These are phyloP conservation scores for Phytophthora boehmeriae DNA, from an alignment of 352 stramenopile species.

Conservation along the genomic window DNA sequence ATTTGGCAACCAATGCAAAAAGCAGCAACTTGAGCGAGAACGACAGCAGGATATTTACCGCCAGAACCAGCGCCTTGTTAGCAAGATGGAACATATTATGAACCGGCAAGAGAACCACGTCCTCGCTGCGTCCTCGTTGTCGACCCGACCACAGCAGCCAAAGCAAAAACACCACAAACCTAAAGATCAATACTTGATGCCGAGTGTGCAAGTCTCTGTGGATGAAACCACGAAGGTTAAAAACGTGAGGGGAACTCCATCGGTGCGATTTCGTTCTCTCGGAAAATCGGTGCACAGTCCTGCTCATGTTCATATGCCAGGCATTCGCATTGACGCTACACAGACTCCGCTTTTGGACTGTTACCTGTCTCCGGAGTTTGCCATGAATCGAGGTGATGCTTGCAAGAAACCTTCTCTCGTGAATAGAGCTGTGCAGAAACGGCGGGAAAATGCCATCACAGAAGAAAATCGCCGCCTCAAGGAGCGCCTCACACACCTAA, in stretches of 20 bases:
- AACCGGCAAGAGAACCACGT: slow-evolving; percentile 66
- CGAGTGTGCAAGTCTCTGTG: background rate
- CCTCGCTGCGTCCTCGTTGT: slow-evolving; percentile 41
- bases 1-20: slow-evolving; percentile 66
- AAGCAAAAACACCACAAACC: slow-evolving; percentile 5
- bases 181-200: slow-evolving; percentile 8
- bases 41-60: slow-evolving; percentile 63
- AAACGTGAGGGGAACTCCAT: slow-evolving; percentile 14
- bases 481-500: slow-evolving; percentile 55
- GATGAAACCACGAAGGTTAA: slow-evolving; percentile 7
- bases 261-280: slow-evolving; percentile 6
- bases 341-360: slow-evolving; percentile 81
- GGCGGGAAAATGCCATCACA: slow-evolving; percentile 56
- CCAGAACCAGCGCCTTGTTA: slow-evolving; percentile 73
- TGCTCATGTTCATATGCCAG: slow-evolving; percentile 67
- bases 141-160: slow-evolving; percentile 7
- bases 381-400: slow-evolving; percentile 63
- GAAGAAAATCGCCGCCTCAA: slow-evolving; percentile 71
- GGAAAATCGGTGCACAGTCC: slow-evolving; percentile 49
- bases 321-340: slow-evolving; percentile 65
- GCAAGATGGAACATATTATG: slow-evolving; percentile 78
- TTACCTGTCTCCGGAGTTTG: slow-evolving; percentile 69
- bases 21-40: slow-evolving; percentile 64
- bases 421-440: slow-evolving; percentile 60
- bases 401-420: slow-evolving; percentile 73